A percentile compares a stretch with the other conserved stretches of the same genome.
Evolutionary conservation across 495 filamentous ascomycete species (phyloP).

Genomic region (Lophiostoma macrostomum): DNA sequence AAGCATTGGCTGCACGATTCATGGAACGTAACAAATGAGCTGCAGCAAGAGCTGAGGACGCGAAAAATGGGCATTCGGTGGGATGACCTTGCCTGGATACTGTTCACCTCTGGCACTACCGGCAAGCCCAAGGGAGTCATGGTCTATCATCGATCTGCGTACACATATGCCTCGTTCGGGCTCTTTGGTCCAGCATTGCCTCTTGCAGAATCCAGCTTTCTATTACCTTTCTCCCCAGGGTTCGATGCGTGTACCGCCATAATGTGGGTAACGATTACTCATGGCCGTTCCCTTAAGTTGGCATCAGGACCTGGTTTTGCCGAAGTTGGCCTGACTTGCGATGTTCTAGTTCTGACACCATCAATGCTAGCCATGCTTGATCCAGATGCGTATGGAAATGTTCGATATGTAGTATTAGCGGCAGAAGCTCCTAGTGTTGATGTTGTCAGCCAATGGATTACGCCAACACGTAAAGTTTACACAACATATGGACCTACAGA

Average conservation of each 20-base stretch:
- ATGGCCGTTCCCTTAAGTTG: conserved; percentile 31
- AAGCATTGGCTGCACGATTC: neutral
- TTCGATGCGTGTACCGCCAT: conserved; percentile 4
- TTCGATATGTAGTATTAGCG: conserved; percentile 31
- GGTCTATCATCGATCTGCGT: conserved; percentile 9
- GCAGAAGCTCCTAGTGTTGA: conserved; percentile 27
- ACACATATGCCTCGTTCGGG: no score
- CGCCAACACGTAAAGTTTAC: conserved; percentile 25
- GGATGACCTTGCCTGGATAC: conserved; percentile 13
- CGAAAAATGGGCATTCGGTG: neutral
- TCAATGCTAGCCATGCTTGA: conserved; percentile 24
- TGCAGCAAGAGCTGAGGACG: neutral
- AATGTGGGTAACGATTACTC: conserved; percentile 14
- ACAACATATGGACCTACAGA: conserved; percentile 43
- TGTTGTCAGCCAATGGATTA: conserved; percentile 26
- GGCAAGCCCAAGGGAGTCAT: conserved; percentile 24
- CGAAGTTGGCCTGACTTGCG: conserved; percentile 11
- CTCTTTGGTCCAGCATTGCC: no score
- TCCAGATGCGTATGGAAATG: conserved; percentile 6
- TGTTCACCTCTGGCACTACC: conserved; percentile 24
- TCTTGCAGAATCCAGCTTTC: no score
- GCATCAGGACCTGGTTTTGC: conserved; percentile 12
- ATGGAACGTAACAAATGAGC: neutral
- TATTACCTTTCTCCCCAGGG: conserved; percentile 6
- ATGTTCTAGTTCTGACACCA: conserved; percentile 31